Conservation (phyloP, 139 green algal species). For the Ulvella scutata region DNA sequence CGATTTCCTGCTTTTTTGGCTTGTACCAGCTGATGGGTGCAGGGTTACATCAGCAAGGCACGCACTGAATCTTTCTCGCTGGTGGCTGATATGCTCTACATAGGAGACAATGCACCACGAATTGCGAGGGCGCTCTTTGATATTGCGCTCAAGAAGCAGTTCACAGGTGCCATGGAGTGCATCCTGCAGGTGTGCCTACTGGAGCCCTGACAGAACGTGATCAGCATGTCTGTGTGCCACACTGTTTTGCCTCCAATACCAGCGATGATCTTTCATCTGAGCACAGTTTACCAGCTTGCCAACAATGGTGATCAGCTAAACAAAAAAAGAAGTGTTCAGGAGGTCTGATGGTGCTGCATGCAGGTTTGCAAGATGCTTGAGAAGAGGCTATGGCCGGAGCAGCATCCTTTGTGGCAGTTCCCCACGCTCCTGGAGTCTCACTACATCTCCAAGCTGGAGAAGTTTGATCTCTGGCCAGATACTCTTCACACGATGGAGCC, state of each 20-base stretch:
- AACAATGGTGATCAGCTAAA: too few relatives aligned
- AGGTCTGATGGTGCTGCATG: too few relatives aligned
- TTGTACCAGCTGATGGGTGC: too few relatives aligned
- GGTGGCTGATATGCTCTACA: slow-evolving; percentile 86
- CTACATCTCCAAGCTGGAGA: slow-evolving; percentile 80
- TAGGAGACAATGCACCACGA: slow-evolving; percentile 66
- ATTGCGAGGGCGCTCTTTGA: slow-evolving; percentile 90
- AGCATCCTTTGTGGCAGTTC: slow-evolving; percentile 87
- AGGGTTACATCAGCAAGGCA: slow-evolving; percentile 70
- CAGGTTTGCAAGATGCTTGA: slow-evolving; percentile 47
- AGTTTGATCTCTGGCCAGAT: slow-evolving; percentile 48
- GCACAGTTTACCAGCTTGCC: too few relatives aligned
- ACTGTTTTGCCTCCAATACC: too few relatives aligned
- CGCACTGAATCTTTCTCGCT: slow-evolving; percentile 78
- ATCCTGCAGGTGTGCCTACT: too few relatives aligned
- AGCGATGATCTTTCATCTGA: too few relatives aligned
- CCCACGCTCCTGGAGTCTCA: slow-evolving; percentile 36
- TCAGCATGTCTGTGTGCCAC: too few relatives aligned
- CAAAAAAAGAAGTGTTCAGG: too few relatives aligned
- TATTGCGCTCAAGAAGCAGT: slow-evolving; percentile 63
- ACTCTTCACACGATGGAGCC: slow-evolving; percentile 68
- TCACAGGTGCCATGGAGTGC: slow-evolving; percentile 38
- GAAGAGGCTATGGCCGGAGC: slow-evolving; percentile 67
- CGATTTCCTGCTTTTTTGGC: not conserved
- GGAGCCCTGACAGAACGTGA: too few relatives aligned